Percentiles rank a stretch among this genome's conserved stretches.
Evolutionary conservation across 208 protist genomes (phyloP).

Genomic region (Naegleria fowleri): DNA sequence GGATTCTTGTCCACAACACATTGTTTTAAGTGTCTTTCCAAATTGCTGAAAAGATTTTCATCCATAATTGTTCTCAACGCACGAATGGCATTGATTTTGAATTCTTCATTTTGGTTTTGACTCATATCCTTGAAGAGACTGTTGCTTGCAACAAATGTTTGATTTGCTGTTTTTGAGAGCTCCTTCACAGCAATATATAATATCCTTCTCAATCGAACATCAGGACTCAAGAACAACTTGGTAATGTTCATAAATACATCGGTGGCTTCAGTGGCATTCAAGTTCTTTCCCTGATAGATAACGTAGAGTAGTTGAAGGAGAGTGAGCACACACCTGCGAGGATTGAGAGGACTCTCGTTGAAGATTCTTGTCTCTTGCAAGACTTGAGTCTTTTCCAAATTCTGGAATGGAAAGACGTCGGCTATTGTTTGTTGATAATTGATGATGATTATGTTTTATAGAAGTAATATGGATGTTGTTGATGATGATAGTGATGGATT

Average conservation of each 20-base stretch:
- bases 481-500: no score
- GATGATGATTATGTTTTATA: background rate
- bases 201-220: conserved; percentile 86
- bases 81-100: conserved; percentile 83
- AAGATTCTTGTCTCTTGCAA: conserved; percentile 91
- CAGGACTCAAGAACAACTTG: conserved; percentile 92
- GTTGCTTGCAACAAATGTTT: conserved; percentile 93
- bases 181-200: conserved; percentile 97
- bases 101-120: conserved; percentile 71
- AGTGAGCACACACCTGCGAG: conserved; percentile 68
- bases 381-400: conserved; percentile 81
- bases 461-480: no score
- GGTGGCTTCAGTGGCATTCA: conserved; percentile 87
- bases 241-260: conserved; percentile 96
- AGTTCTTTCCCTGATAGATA: conserved; percentile 75
- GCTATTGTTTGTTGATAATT: conserved; percentile 32
- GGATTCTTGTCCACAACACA: conserved; percentile 88
- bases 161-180: conserved; percentile 78
- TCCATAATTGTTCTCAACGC: conserved; percentile 91
- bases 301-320: conserved; percentile 93
- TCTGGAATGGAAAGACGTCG: conserved; percentile 68
- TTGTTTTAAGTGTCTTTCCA: conserved; percentile 95
- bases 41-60: conserved; percentile 66
- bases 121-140: conserved; percentile 94
- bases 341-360: conserved; percentile 77